phyloP scores from a whole-genome alignment of 164 flowering plant genomes.

The Cinnamomum micranthum region DNA sequence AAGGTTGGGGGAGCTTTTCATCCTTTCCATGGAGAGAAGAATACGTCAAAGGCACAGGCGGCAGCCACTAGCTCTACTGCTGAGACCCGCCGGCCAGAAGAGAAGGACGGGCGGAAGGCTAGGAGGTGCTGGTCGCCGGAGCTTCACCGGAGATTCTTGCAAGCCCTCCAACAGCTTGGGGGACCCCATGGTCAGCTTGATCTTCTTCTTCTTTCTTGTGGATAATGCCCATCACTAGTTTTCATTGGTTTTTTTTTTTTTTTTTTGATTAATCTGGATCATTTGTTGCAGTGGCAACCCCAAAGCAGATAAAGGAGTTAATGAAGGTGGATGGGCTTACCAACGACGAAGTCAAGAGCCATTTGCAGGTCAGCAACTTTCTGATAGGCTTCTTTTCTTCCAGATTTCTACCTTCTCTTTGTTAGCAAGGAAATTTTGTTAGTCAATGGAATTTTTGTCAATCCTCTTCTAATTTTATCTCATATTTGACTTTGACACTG shows the following conservation, averaged over 20 bases:
- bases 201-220: background rate
- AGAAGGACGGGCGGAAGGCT: constrained; percentile 49
- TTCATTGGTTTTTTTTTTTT: background rate
- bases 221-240: background rate
- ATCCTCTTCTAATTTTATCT: too few species aligned
- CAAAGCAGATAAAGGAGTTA: constrained; percentile 89
- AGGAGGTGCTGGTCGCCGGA: constrained; percentile 94
- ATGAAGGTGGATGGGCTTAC: constrained; percentile 98
- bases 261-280: background rate
- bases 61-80: constrained; percentile 45
- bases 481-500: too few species aligned
- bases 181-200: constrained; percentile 69
- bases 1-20: constrained; percentile 65
- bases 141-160: constrained; percentile 68
- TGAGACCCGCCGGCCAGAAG: constrained; percentile 28
- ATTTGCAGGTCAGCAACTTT: constrained; percentile 66
- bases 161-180: constrained; percentile 85
- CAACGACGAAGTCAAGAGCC: constrained; percentile 96
- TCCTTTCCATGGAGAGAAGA: constrained; percentile 46
- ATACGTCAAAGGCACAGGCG: constrained; percentile 5
- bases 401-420: too few species aligned
- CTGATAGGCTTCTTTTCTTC: background rate
- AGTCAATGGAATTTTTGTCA: too few species aligned
- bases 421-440: too few species aligned
- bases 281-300: constrained; percentile 66